Conservation (phyloP, 2,329 filamentous ascomycete genomes). For the Epichloe sp. region DNA sequence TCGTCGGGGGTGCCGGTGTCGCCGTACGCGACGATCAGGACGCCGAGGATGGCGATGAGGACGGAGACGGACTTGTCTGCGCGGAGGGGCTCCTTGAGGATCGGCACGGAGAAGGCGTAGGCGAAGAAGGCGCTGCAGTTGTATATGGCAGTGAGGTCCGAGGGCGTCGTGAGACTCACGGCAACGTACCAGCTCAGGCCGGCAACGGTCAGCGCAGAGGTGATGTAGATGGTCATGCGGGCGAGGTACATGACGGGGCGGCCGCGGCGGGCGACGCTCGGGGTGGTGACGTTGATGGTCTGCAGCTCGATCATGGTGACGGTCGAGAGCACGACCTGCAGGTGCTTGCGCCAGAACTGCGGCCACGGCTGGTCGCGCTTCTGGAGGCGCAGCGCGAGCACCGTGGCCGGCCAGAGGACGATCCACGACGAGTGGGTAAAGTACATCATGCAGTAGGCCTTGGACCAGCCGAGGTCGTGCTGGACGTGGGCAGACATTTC, state of each 20-base stretch:
- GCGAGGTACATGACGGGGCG: slow-evolving; percentile 56
- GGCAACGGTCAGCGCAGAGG: slow-evolving; percentile 74
- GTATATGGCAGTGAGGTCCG: slow-evolving; percentile 94
- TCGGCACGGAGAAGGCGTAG: slow-evolving; percentile 87
- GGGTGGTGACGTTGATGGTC: slow-evolving; percentile 51
- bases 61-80: slow-evolving; percentile 80
- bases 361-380: slow-evolving; percentile 68
- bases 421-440: slow-evolving; percentile 92
- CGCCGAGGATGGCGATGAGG: slow-evolving; percentile 72
- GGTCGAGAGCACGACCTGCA: slow-evolving; percentile 37
- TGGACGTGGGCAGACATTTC: slow-evolving; percentile 94
- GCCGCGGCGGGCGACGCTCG: slow-evolving; percentile 20
- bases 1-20: slow-evolving; percentile 43
- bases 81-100: slow-evolving; percentile 74
- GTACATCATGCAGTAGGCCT: slow-evolving; percentile 99
- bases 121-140: slow-evolving; percentile 99
- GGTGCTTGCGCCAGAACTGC: slow-evolving; percentile 64
- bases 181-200: slow-evolving; percentile 93
- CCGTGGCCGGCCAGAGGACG: slow-evolving; percentile 75
- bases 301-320: slow-evolving; percentile 76
- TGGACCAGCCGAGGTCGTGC: slow-evolving; percentile 83
- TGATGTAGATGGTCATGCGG: slow-evolving; percentile 68
- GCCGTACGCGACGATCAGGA: slow-evolving; percentile 91
- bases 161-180: slow-evolving; percentile 83
- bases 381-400: slow-evolving; percentile 66